Base-by-base conservation (phyloP, 2,329 filamentous ascomycete species). In the Diaporthe vaccinii region DNA sequence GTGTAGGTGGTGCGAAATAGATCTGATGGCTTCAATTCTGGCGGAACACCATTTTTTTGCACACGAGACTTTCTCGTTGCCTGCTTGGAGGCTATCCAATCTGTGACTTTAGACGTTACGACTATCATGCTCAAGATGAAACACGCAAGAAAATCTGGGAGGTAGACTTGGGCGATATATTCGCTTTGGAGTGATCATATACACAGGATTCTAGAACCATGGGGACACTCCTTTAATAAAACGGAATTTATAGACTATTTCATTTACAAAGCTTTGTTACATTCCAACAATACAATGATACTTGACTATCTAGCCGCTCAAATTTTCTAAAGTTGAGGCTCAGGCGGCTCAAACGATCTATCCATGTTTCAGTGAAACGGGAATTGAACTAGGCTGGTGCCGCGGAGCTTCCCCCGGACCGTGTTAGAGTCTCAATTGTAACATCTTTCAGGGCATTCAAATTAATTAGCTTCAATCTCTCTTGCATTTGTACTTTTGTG, bases 221-320 rank as follows among this genome's bases (percentile, higher is more conserved):
- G 62, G 15, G 22, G 46, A 68, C 62, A 44, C 31, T 68, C 62
- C 46, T 68, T 68, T 53, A 68, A 68, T 68, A 53, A 22, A 34
- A 34, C 34, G 8, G 34, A 34, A 34, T 34, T 34, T 34, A 34
- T 39, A 39, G 2, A 68, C 4, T 53, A 53, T n/a, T 53, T 39
- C 1, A 12, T 28, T 20, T 28, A 53, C 7, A 10, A 3, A 53
- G 28, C 7, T 22, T 36, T 20, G 4, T 39, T 6, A 25, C 3
- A 34, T 36, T 9, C 10, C 10, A 6, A 49, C 22, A 34, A 4
- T 1, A 7, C 17, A n/a, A n/a, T 5, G 28, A 1, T 5, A 22
- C 15, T 10, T 31, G 8, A 31, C 15, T 31, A 46, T 44, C 55
- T 12, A 14, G 31, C 15, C 15, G 20, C 12, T 31, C 15, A 1